A percentile compares a stretch with the other conserved stretches of the same genome.
phyloP scores from a whole-genome alignment of 2,329 filamentous ascomycete genomes.

The Fusarium veterinarium region DNA sequence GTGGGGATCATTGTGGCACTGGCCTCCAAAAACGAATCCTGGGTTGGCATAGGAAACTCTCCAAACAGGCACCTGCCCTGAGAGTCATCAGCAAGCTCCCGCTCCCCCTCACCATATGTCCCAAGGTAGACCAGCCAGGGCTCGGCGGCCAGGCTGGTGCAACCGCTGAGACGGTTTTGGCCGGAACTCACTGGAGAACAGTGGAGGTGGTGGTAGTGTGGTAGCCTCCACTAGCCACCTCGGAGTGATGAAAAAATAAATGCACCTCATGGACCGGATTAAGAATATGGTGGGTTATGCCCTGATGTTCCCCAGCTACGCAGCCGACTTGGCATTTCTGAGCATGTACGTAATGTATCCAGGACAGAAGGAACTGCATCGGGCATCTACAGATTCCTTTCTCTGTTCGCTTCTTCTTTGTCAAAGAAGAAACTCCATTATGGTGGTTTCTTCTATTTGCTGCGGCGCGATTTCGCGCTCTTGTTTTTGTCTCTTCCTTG shows the following conservation, averaged over 20 bases:
- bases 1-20: constrained; percentile 6
- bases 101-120: constrained; percentile 26
- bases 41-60: constrained; percentile 15
- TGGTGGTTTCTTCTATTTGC: background rate
- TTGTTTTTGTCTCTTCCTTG: background rate
- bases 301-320: background rate
- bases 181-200: constrained; percentile 7
- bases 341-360: background rate
- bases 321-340: background rate
- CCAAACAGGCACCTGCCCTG: constrained; percentile 36
- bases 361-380: background rate
- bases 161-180: constrained; percentile 33
- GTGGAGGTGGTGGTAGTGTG: background rate
- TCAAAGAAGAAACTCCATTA: background rate
- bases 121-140: background rate
- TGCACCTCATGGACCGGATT: background rate
- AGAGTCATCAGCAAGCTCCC: constrained; percentile 36
- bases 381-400: no score
- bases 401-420: background rate
- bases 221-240: constrained; percentile 4
- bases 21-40: constrained; percentile 11
- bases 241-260: background rate
- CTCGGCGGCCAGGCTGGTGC: constrained; percentile 16
- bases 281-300: background rate
- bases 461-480: background rate